Evolutionary conservation across 2,329 filamentous ascomycete species (phyloP).

Genomic region (Thyridium curvatum): DNA sequence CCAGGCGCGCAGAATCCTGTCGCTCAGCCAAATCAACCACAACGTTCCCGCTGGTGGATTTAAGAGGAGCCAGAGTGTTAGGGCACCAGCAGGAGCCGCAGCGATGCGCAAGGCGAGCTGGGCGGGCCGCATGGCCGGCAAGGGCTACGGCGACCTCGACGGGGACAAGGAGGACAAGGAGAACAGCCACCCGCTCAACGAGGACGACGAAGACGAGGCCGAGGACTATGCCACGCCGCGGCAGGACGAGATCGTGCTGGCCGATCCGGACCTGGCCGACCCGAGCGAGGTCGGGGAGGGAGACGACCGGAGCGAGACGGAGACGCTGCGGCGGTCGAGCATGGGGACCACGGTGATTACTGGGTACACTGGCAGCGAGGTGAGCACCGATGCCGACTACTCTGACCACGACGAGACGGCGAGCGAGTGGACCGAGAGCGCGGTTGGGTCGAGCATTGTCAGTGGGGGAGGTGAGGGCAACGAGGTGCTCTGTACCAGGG

Average conservation of each 20-base stretch:
- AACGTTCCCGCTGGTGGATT: slow-evolving; percentile 61
- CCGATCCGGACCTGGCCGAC: slow-evolving; percentile 8
- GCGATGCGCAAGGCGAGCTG: slow-evolving; percentile 63
- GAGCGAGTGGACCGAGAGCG: slow-evolving; percentile 45
- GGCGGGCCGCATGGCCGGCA: slow-evolving; percentile 42
- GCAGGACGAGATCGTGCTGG: slow-evolving; percentile 11
- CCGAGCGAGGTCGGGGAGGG: slow-evolving; percentile 20
- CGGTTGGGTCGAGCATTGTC: slow-evolving; percentile 19
- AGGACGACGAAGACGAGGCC: slow-evolving; percentile 46
- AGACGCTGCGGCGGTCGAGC: slow-evolving; percentile 41
- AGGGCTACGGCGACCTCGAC: slow-evolving; percentile 46
- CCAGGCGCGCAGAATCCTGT: slow-evolving; percentile 72
- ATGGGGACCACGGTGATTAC: slow-evolving; percentile 42
- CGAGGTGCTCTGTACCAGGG: slow-evolving; percentile 13
- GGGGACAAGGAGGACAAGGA: slow-evolving; percentile 55
- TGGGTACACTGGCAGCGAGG: slow-evolving; percentile 9
- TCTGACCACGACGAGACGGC: slow-evolving; percentile 28
- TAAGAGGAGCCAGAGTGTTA: slow-evolving; percentile 73
- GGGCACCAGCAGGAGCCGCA: slow-evolving; percentile 45
- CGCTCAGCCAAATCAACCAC: slow-evolving; percentile 81
- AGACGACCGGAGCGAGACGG: slow-evolving; percentile 41
- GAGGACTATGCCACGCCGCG: slow-evolving; percentile 5
- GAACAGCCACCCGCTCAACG: slow-evolving; percentile 35
- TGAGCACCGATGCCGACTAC: slow-evolving; percentile 15
- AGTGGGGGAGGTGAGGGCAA: slow-evolving; percentile 5